A percentile compares a stretch with the other conserved stretches of the same genome.
phyloP scores from a whole-genome alignment of 1,284 basidiomycete genomes.

The Coniophora puteana region DNA sequence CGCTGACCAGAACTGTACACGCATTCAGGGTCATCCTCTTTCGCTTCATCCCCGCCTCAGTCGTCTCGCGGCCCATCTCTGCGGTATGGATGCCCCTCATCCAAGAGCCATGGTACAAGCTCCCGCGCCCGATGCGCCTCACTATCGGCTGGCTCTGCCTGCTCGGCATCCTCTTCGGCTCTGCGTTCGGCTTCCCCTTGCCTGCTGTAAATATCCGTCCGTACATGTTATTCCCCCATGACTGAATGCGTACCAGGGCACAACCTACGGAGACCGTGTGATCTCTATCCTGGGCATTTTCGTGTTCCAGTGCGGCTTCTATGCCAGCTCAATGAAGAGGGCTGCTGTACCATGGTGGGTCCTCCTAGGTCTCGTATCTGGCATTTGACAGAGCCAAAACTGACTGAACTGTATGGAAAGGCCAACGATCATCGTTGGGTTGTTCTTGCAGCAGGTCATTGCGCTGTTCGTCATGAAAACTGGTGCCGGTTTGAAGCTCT shows the following conservation, averaged over 20 bases:
- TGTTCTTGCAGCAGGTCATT: constrained; percentile 81
- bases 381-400: too few species aligned
- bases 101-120: constrained; percentile 63
- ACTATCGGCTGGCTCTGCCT: constrained; percentile 71
- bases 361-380: neutral
- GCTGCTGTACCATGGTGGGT: constrained; percentile 62
- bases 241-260: constrained; percentile 50
- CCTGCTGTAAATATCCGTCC: constrained; percentile 39
- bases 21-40: constrained; percentile 67
- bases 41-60: constrained; percentile 70
- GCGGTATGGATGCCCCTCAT: constrained; percentile 65
- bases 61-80: constrained; percentile 61
- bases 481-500: constrained; percentile 74
- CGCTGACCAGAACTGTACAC: neutral
- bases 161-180: constrained; percentile 73
- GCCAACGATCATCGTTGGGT: constrained; percentile 82
- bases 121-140: constrained; percentile 57
- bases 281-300: constrained; percentile 79
- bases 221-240: too few species aligned
- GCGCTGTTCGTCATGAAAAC: constrained; percentile 86
- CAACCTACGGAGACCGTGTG: constrained; percentile 70
- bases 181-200: constrained; percentile 75
- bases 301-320: constrained; percentile 75
- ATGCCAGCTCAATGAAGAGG: constrained; percentile 56
- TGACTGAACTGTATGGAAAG: too few species aligned